phyloP scores from a whole-genome alignment of 495 filamentous ascomycete genomes.

The Penicillium angulare region DNA sequence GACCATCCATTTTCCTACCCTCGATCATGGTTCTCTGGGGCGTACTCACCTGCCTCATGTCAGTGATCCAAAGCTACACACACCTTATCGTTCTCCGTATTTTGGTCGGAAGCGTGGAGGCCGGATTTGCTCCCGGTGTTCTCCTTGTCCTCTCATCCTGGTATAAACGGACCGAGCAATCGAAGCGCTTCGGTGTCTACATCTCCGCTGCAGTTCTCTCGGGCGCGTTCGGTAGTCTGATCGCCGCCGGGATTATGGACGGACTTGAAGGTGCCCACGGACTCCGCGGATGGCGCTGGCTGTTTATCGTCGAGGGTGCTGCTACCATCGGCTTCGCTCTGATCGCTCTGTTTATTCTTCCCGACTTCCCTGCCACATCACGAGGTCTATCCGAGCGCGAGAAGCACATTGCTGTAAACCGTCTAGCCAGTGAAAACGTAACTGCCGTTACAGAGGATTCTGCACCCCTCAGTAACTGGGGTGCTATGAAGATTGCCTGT shows the following conservation, averaged over 20 bases:
- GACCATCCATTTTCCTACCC: constrained; percentile 45
- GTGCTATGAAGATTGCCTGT: constrained; percentile 12
- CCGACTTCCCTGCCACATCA: constrained; percentile 30
- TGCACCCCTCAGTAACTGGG: constrained; percentile 8
- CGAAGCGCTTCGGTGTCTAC: constrained; percentile 49
- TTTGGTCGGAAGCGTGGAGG: constrained; percentile 39
- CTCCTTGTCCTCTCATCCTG: constrained; percentile 49
- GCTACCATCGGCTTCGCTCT: constrained; percentile 40
- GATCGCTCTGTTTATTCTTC: constrained; percentile 27
- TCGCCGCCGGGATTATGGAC: constrained; percentile 41
- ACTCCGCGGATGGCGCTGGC: constrained; percentile 66
- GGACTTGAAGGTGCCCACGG: constrained; percentile 40
- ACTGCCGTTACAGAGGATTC: constrained; percentile 18
- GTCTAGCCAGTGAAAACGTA: constrained; percentile 17
- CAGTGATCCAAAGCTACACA: constrained; percentile 39
- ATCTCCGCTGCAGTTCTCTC: constrained; percentile 48
- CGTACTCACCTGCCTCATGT: constrained; percentile 37
- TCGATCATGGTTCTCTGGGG: constrained; percentile 45
- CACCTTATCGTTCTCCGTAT: constrained; percentile 39
- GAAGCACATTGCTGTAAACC: constrained; percentile 21
- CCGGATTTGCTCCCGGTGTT: constrained; percentile 44
- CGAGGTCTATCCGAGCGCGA: constrained; percentile 22
- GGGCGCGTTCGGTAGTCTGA: constrained; percentile 51
- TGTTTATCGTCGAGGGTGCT: constrained; percentile 69
- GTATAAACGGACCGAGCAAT: constrained; percentile 52